Evolutionary conservation across 2,329 filamentous ascomycete genomes (phyloP), one percentile per base, ranked within the genome.

Genomic region (Talaromyces funiculosus): DNA sequence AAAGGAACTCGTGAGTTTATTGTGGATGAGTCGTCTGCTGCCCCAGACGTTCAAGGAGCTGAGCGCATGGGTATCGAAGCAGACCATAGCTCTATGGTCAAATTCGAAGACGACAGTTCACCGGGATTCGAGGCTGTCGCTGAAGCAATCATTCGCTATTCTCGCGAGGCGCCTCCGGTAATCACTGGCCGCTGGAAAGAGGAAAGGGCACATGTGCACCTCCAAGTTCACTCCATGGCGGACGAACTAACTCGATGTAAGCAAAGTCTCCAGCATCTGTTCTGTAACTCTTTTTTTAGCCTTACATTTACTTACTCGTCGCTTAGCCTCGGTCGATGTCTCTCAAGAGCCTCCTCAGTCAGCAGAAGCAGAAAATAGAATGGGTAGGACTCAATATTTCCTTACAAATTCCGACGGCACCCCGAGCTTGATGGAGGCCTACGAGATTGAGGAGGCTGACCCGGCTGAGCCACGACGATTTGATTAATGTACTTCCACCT

Each of bases 41-140:
- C 86, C 18, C 89, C 89, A 0, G 83, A 84, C 59, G 76, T 90
- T 14, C 85, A 86, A 5, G 87, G 87, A 33, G 87, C 89, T 0
- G 86, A 84, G 43, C 87, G 88, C 64, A 89, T 87, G 72, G 87
- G 87, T n/a, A 89, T 90, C 61, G 87, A 90, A 65, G 86, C 86
- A 7, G 84, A 83, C n/a, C 87, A 90, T 68, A 85, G 84, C 1
- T 78, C 81, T 45, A 90, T 90, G 85, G 89, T 86, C 77, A 90
- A 90, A 68, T 90, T 90, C 62, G 81, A 84, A 22, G 82, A 81
- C 63, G 79, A 81, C 53, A 83, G 79, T 63, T 82, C 88, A 0
- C 86, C 88, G 0, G 89, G 89, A 0, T 92, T 86, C 68, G 78
- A 80, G 54, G 74, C 78, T 3, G 76, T 83, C 9, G 77, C 77